Base-by-base conservation (phyloP, 768 basidiomycete species). In the Boletus reticulatus region DNA sequence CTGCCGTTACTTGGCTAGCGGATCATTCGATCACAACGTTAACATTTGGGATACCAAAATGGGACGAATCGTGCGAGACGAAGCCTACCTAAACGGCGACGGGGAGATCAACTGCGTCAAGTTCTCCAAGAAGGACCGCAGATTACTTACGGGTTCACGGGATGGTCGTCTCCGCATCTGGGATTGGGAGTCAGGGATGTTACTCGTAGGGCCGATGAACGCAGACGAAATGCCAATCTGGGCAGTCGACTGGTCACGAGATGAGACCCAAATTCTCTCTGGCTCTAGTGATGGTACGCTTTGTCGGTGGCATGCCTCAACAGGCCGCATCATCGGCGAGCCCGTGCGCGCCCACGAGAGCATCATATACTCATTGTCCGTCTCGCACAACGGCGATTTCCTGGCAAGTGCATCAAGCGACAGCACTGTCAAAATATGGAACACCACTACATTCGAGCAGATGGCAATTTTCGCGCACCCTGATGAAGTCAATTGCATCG, bases 1-100 rank as follows among this genome's bases (percentile, higher is more conserved):
- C 65, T 58, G 65, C 41, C 65, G 62, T 51, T 67, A 67, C 67
- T 19, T 67, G 36, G 60, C 50, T 6, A 68, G 68, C 36, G 67
- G 67, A 58, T 68, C 68, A 45, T 67, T 70, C 55, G 67, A 68
- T 68, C 66, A 68, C 62, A 68, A 59, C 19, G 44, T 70, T 34
- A 70, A 65, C 61, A 12, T 68, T 43, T 68, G 68, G 68, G 59
- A 70, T 57, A 65, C 68, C 52, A 52, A 57, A 63, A 68, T 48
- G 32, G 66, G 68, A 50, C 50, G 44, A 46, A 39, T 67, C 52
- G 60, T 67, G 50, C 62, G 58, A 57, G 55, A 67, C 48, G 55
- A 67, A 52, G 39, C 57, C 39, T 52, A 39, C 58, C 62, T 67
- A 27, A 58, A 48, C 14, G 67, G 60, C 11, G 67, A 69, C 42